Percentiles rank a stretch among this genome's conserved stretches.
phyloP scores from a whole-genome alignment of 208 protist genomes.

The Wallacemonas sp. region DNA sequence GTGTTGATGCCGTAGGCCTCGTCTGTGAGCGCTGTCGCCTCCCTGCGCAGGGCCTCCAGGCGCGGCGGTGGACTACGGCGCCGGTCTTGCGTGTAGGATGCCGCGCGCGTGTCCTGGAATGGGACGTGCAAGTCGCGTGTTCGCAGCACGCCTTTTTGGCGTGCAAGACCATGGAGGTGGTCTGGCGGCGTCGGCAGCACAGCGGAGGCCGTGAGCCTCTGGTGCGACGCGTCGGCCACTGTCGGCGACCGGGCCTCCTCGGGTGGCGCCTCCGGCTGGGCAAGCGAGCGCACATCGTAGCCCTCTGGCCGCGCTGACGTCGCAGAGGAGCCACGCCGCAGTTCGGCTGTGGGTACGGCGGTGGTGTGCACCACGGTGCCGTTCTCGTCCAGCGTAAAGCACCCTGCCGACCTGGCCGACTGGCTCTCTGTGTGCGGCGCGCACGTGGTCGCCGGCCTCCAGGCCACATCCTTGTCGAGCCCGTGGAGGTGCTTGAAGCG shows the following conservation, averaged over 20 bases:
- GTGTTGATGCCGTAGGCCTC: constrained; percentile 54
- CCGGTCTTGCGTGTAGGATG: constrained; percentile 1
- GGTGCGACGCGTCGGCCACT: neutral
- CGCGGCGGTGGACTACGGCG: constrained; percentile 23
- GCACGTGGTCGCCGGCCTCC: neutral
- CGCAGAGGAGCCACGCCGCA: neutral
- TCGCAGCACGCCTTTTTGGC: constrained; percentile 16
- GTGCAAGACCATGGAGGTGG: neutral
- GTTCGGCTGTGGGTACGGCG: neutral
- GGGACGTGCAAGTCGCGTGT: constrained; percentile 19
- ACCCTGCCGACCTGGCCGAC: constrained; percentile 18
- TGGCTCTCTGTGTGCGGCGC: neutral
- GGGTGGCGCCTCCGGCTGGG: neutral
- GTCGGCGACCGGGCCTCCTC: neutral
- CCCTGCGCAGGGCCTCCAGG: constrained; percentile 33
- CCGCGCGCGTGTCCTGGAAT: neutral
- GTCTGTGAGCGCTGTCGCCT: constrained; percentile 41
- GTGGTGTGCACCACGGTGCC: constrained; percentile 34
- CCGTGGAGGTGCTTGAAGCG: constrained; percentile 41
- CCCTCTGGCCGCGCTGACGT: constrained; percentile 7
- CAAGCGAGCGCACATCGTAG: constrained; percentile 5
- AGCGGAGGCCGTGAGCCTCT: neutral
- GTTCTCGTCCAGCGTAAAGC: constrained; percentile 61
- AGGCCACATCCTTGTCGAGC: constrained; percentile 12
- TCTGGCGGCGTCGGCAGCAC: neutral